A percentile compares a stretch with the other conserved stretches of the same genome.
phyloP scores from a whole-genome alignment of 2,329 filamentous ascomycete genomes.

The Didymella lethalis region DNA sequence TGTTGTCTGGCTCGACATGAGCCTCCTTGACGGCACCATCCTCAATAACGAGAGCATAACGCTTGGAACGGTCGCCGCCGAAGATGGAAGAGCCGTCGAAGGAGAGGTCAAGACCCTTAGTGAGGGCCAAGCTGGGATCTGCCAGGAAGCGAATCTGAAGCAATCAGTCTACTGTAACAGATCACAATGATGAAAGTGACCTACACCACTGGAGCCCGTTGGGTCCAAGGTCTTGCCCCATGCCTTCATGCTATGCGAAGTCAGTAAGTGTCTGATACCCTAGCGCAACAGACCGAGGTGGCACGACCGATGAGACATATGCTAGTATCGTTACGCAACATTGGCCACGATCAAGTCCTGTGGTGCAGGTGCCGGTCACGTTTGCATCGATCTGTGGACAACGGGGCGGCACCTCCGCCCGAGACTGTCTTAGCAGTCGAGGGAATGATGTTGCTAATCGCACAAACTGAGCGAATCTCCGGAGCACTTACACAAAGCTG shows the following conservation, averaged over 20 bases:
- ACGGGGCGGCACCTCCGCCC: constrained; percentile 17
- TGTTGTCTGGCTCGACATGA: constrained; percentile 88
- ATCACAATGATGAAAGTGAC: constrained; percentile 47
- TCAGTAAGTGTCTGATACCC: constrained; percentile 24
- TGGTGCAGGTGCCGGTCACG: constrained; percentile 22
- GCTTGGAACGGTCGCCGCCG: constrained; percentile 82
- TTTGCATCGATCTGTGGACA: constrained; percentile 22
- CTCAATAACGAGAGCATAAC: constrained; percentile 84
- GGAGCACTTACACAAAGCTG: constrained; percentile 79
- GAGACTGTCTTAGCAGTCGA: constrained; percentile 27
- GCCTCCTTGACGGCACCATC: constrained; percentile 83
- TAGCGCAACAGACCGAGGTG: constrained; percentile 2
- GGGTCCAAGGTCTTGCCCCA: constrained; percentile 84
- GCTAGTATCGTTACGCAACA: constrained; percentile 16
- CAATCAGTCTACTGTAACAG: constrained; percentile 20
- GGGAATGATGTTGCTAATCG: constrained; percentile 8
- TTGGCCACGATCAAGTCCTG: constrained; percentile 15
- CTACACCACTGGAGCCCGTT: constrained; percentile 74
- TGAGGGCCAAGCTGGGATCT: constrained; percentile 81
- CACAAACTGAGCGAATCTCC: constrained; percentile 9
- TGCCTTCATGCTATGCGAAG: constrained; percentile 76
- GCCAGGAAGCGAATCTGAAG: constrained; percentile 84
- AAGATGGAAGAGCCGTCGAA: constrained; percentile 85
- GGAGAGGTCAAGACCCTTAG: constrained; percentile 79
- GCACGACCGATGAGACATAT: constrained; percentile 20